Conservation (phyloP, 805 yeast genomes). For the Saccharomyces paradoxus region DNA sequence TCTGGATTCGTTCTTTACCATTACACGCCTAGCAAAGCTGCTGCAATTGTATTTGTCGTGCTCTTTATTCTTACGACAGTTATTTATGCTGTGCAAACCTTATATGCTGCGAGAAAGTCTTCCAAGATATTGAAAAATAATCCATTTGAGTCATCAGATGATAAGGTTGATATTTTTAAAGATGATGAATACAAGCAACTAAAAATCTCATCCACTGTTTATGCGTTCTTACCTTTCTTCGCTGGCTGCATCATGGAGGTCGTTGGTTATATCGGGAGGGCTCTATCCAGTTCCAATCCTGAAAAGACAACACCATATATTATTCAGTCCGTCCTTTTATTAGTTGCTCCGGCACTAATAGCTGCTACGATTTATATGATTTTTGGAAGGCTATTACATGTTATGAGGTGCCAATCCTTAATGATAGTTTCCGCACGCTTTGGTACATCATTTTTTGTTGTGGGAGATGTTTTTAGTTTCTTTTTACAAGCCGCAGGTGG, state of each 20-base stretch:
- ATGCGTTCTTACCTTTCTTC: conserved; percentile 9
- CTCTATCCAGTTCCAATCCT: conserved; percentile 6
- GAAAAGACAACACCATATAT: conserved; percentile 12
- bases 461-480: conserved; percentile 25
- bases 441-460: conserved; percentile 21
- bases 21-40: conserved; percentile 7
- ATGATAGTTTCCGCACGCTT: conserved; percentile 9
- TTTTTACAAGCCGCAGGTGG: conserved; percentile 27
- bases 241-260: conserved; percentile 15
- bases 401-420: conserved; percentile 5
- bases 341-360: conserved; percentile 26
- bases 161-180: no score
- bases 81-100: neutral
- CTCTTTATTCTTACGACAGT: conserved; percentile 1
- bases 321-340: conserved; percentile 19
- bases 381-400: conserved; percentile 16
- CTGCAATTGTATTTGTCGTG: conserved; percentile 6
- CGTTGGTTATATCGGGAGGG: conserved; percentile 20
- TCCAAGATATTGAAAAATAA: no score
- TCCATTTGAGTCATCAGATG: no score
- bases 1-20: conserved; percentile 1
- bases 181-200: no score
- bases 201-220: no score
- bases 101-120: no score
- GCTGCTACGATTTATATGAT: conserved; percentile 28